Evolutionary conservation across 306 rosid genomes (phyloP).

Genomic region (Ziziphus jujuba): DNA sequence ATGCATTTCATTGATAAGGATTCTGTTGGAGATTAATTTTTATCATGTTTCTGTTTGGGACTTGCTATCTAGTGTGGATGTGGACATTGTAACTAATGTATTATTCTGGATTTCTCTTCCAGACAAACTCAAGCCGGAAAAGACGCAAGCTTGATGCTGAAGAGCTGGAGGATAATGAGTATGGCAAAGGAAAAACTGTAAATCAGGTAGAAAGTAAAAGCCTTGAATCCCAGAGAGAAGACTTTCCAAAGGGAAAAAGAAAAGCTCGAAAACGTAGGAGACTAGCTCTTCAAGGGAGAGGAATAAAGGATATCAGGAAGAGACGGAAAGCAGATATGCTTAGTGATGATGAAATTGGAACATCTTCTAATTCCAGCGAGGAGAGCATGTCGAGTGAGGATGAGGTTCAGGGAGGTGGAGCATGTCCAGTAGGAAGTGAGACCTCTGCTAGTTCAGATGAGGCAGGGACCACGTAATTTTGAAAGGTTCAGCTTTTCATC

Average conservation of each 20-base stretch:
- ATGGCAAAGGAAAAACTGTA: constrained; percentile 49
- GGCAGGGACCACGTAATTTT: constrained; percentile 46
- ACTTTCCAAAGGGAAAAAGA: constrained; percentile 93
- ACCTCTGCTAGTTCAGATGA: constrained; percentile 71
- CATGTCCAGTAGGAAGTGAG: constrained; percentile 57
- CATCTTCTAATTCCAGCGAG: constrained; percentile 75
- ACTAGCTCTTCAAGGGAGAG: constrained; percentile 88
- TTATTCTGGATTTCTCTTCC: constrained; percentile 37
- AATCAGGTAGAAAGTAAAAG: constrained; percentile 70
- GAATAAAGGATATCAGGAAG: constrained; percentile 75
- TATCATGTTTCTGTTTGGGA: background rate
- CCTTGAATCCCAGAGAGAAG: constrained; percentile 78
- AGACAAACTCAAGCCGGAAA: constrained; percentile 86
- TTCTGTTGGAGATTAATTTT: background rate
- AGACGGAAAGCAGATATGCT: constrained; percentile 53
- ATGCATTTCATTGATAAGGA: background rate
- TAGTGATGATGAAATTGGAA: constrained; percentile 63
- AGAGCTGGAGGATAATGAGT: constrained; percentile 84
- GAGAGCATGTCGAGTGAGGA: constrained; percentile 79
- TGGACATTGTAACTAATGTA: background rate
- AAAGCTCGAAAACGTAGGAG: constrained; percentile 91
- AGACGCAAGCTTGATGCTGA: constrained; percentile 82
- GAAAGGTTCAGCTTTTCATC: background rate
- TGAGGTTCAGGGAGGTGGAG: constrained; percentile 60
- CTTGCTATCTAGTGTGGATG: background rate